Conservation (phyloP, 306 rosid genomes). For the Vicia sativa region DNA sequence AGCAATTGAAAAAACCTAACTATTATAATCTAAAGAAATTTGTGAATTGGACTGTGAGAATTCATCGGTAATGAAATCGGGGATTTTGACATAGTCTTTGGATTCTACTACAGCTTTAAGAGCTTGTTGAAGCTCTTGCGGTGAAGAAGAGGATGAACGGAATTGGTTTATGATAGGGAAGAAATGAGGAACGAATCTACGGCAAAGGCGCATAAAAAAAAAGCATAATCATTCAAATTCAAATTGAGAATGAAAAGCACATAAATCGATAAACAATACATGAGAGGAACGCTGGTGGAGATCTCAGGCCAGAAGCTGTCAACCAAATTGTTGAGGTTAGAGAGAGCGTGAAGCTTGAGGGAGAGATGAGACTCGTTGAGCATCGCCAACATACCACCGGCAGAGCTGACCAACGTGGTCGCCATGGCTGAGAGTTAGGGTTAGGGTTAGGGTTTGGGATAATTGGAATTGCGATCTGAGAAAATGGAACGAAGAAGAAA, state of each 20-base stretch:
- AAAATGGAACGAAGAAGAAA: slow-evolving; percentile 16
- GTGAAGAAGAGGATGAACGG: slow-evolving; percentile 44
- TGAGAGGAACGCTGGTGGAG: slow-evolving; percentile 92
- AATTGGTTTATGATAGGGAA: slow-evolving; percentile 37
- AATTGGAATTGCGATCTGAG: slow-evolving; percentile 25
- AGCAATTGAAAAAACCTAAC: slow-evolving; percentile 19
- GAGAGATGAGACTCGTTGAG: slow-evolving; percentile 78
- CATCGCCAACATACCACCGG: slow-evolving; percentile 96
- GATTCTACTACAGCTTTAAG: slow-evolving; percentile 58
- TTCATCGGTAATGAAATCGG: slow-evolving; percentile 54
- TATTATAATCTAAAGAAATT: slow-evolving; percentile 37
- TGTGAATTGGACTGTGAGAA: slow-evolving; percentile 40
- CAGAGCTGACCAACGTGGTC: slow-evolving; percentile 84
- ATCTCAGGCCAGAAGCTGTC: slow-evolving; percentile 98
- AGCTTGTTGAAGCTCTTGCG: slow-evolving; percentile 46
- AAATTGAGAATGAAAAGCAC: not conserved
- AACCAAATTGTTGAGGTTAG: slow-evolving; percentile 86
- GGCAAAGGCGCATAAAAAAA: slow-evolving; percentile 19
- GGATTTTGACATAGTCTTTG: slow-evolving; percentile 63
- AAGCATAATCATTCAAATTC: slow-evolving; percentile 19
- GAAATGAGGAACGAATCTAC: slow-evolving; percentile 39
- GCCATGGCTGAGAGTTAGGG: slow-evolving; percentile 52
- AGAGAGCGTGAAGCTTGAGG: slow-evolving; percentile 89
- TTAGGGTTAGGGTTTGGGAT: slow-evolving; percentile 49
- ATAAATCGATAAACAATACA: slow-evolving; percentile 47